phyloP scores from a whole-genome alignment of 2,329 filamentous ascomycete genomes.

The Thyridium curvatum region DNA sequence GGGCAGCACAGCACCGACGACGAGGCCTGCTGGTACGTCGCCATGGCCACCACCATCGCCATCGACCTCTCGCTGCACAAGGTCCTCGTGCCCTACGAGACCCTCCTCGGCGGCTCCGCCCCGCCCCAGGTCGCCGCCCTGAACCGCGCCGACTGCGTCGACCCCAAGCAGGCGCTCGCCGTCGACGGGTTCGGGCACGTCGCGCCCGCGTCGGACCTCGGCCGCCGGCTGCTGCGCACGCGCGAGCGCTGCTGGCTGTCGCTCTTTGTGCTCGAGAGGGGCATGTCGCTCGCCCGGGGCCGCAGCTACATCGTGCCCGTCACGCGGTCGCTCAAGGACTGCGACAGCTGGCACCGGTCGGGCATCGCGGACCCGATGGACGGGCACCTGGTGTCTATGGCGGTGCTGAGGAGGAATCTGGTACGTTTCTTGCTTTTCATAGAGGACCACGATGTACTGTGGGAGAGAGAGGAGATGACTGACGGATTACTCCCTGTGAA shows the following conservation, averaged over 20 bases:
- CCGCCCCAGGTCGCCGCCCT: slow-evolving; percentile 38
- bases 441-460: too few species aligned
- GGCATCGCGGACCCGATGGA: slow-evolving; percentile 60
- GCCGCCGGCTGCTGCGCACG: slow-evolving; percentile 54
- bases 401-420: slow-evolving; percentile 61
- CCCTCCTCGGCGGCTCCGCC: slow-evolving; percentile 35
- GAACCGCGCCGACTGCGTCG: slow-evolving; percentile 63
- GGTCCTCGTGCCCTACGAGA: slow-evolving; percentile 50
- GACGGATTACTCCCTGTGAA: not conserved
- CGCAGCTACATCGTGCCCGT: slow-evolving; percentile 62
- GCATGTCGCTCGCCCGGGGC: slow-evolving; percentile 64
- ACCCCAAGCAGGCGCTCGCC: slow-evolving; percentile 55
- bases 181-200: slow-evolving; percentile 63
- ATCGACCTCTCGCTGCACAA: slow-evolving; percentile 67
- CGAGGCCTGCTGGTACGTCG: slow-evolving; percentile 65
- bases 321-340: slow-evolving; percentile 58
- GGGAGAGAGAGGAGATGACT: too few species aligned
- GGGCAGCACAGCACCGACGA: slow-evolving; percentile 64
- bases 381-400: slow-evolving; percentile 65
- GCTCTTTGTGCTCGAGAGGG: slow-evolving; percentile 66
- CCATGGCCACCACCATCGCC: slow-evolving; percentile 63
- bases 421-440: slow-evolving; percentile 29
- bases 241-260: slow-evolving; percentile 66
- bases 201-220: slow-evolving; percentile 53
- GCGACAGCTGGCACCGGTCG: slow-evolving; percentile 63